Conservation (phyloP, 2,329 filamentous ascomycete species). For the Arthroderma sp. region DNA sequence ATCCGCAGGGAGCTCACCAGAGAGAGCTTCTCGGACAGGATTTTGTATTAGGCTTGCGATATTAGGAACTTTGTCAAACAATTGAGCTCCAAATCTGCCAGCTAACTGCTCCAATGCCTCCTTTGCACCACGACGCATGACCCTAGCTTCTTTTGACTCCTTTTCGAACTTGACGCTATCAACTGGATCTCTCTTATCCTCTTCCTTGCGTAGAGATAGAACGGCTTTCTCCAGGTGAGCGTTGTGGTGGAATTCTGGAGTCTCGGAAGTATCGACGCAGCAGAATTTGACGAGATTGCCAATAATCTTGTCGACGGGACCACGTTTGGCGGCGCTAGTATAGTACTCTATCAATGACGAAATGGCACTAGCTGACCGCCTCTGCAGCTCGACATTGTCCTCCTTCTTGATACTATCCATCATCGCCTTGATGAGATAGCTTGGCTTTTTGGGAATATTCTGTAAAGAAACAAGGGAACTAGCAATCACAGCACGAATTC, state of each 20-base stretch:
- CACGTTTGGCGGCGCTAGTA: constrained; percentile 63
- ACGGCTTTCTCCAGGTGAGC: constrained; percentile 66
- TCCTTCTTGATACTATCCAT: constrained; percentile 98
- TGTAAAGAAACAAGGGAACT: constrained; percentile 81
- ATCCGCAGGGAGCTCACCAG: constrained; percentile 56
- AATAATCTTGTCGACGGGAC: constrained; percentile 89
- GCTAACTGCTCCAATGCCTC: constrained; percentile 84
- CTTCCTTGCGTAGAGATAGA: constrained; percentile 89
- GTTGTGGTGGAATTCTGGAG: constrained; percentile 84
- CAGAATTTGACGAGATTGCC: constrained; percentile 94
- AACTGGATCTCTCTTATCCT: constrained; percentile 83
- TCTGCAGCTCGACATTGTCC: constrained; percentile 79
- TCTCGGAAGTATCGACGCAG: constrained; percentile 94
- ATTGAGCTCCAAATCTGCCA: constrained; percentile 59
- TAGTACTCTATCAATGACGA: constrained; percentile 78
- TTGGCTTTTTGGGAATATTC: constrained; percentile 83
- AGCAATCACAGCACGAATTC: constrained; percentile 75
- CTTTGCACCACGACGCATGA: constrained; percentile 85
- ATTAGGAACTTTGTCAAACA: constrained; percentile 77
- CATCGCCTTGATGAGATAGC: constrained; percentile 82
- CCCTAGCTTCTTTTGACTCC: constrained; percentile 77
- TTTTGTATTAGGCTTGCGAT: constrained; percentile 68
- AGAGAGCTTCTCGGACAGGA: constrained; percentile 64
- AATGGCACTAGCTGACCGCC: constrained; percentile 72
- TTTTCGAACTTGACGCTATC: constrained; percentile 82